These are phyloP conservation scores for Colletotrichum sp. DNA, from an alignment of 2,329 filamentous ascomycete genomes.

Conservation along the genomic window DNA sequence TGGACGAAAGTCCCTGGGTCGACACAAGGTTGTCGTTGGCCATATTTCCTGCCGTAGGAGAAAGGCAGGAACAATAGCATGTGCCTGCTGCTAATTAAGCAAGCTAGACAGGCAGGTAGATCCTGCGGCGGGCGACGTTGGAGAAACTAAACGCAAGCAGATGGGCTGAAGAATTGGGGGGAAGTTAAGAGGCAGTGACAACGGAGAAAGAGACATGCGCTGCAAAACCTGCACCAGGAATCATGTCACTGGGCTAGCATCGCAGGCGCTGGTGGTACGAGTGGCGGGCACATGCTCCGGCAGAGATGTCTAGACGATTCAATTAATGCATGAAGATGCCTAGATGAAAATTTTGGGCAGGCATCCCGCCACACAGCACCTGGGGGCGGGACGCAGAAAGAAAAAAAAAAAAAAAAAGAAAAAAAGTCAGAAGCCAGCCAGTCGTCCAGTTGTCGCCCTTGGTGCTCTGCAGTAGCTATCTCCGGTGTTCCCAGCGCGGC, in stretches of 20 bases:
- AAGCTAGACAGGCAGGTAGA: not conserved
- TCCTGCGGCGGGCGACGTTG: conserved; percentile 1
- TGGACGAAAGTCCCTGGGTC: not conserved
- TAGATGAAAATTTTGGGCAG: conserved; percentile 11
- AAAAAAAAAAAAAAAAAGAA: not conserved
- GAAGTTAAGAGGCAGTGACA: not conserved
- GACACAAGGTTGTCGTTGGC: conserved; percentile 1
- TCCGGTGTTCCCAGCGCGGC: not conserved
- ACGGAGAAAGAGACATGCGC: not conserved
- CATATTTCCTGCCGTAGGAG: not conserved
- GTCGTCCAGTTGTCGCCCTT: not conserved
- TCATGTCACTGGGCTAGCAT: conserved; percentile 12
- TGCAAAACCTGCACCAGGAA: not conserved
- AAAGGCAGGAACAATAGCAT: conserved; percentile 6
- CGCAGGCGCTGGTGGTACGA: conserved; percentile 10
- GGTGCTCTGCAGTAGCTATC: not conserved
- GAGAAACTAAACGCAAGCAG: conserved; percentile 1
- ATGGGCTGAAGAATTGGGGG: not conserved
- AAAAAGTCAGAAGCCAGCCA: not conserved
- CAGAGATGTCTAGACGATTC: conserved; percentile 6
- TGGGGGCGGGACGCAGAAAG: not conserved
- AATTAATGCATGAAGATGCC: conserved; percentile 21
- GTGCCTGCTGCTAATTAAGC: conserved; percentile 6
- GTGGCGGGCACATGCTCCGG: conserved; percentile 9
- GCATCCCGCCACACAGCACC: conserved; percentile 2